These are phyloP conservation scores for Clonostachys solani DNA, from an alignment of 2,329 filamentous ascomycete species.

Conservation along the genomic window DNA sequence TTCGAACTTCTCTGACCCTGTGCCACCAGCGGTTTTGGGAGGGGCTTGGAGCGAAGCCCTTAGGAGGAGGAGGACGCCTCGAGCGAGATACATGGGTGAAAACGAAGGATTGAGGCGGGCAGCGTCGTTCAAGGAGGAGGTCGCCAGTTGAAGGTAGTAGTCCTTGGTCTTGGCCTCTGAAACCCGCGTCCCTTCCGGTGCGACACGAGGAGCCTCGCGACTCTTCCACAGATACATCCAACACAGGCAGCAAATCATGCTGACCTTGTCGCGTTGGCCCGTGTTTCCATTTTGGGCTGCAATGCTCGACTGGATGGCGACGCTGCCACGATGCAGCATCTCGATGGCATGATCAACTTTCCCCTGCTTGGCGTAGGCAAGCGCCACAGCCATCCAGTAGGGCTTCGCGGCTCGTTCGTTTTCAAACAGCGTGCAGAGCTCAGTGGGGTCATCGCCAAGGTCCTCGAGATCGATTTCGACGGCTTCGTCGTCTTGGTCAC, in stretches of 20 bases:
- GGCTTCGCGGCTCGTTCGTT: constrained; percentile 88
- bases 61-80: constrained; percentile 83
- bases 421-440: constrained; percentile 91
- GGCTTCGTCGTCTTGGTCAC: constrained; percentile 62
- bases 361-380: constrained; percentile 94
- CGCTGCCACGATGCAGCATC: constrained; percentile 69
- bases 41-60: constrained; percentile 80
- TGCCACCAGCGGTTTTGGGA: constrained; percentile 60
- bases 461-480: constrained; percentile 94
- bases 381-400: constrained; percentile 97
- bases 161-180: constrained; percentile 88
- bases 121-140: constrained; percentile 89
- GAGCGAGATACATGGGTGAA: constrained; percentile 84
- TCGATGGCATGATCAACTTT: constrained; percentile 83
- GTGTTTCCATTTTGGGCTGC: constrained; percentile 36
- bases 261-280: constrained; percentile 77
- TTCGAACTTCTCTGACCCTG: constrained; percentile 72
- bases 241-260: constrained; percentile 77
- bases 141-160: constrained; percentile 86
- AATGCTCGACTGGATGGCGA: constrained; percentile 61
- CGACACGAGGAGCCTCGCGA: constrained; percentile 65
- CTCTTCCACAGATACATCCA: constrained; percentile 92
- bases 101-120: constrained; percentile 89
- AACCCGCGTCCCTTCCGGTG: constrained; percentile 57
- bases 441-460: constrained; percentile 87